These are phyloP conservation scores for Eragrostis curvula DNA, from an alignment of 176 grass and related monocot species.

Conservation along the genomic window DNA sequence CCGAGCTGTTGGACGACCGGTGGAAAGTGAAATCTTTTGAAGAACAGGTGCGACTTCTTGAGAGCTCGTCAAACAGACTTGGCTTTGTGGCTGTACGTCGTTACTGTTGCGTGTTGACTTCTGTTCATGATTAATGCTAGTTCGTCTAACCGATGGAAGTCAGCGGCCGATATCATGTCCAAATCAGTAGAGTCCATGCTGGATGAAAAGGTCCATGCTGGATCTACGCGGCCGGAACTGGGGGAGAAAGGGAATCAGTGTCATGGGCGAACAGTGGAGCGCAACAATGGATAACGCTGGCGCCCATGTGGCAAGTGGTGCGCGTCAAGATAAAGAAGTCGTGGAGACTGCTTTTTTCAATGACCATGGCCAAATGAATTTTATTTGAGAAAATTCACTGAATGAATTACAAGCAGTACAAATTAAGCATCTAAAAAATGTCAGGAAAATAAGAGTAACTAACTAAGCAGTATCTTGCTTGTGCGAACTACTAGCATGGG, in stretches of 20 bases:
- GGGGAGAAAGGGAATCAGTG: neutral
- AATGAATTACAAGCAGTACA: neutral
- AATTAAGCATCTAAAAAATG: neutral
- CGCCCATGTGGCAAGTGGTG: neutral
- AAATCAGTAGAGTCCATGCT: neutral
- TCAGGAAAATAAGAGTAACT: neutral
- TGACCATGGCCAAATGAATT: neutral
- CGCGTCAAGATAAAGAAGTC: neutral
- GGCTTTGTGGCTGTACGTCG: slow-evolving; percentile 1
- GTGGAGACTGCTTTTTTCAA: neutral
- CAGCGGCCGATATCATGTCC: neutral
- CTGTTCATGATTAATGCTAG: neutral
- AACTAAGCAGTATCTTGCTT: neutral
- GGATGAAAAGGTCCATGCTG: neutral
- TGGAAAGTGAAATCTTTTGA: neutral
- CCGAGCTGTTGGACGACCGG: neutral
- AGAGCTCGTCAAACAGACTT: slow-evolving; percentile 23
- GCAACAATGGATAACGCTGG: neutral
- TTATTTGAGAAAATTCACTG: neutral
- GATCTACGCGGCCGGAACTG: neutral
- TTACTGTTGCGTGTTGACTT: slow-evolving; percentile 30
- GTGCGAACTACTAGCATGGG: neutral
- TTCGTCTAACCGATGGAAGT: neutral
- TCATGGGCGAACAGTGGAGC: neutral
- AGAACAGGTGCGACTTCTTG: neutral